phyloP scores from a whole-genome alignment of 2,329 filamentous ascomycete genomes.

The Hypoxylon sp. region DNA sequence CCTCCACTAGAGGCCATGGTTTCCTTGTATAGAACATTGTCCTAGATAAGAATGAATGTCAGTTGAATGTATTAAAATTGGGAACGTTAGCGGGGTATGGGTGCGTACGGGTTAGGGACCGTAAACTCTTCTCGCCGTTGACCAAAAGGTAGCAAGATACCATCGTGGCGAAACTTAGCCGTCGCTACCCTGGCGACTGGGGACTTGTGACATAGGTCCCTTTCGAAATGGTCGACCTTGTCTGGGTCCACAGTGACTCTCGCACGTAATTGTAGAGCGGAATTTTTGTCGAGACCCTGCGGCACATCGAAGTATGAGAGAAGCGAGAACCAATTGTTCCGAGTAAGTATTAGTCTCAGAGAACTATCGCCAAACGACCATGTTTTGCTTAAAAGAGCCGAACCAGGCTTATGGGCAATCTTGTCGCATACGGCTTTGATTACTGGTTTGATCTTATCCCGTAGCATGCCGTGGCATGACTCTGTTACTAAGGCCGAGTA shows the following conservation, averaged over 20 bases:
- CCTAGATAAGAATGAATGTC: neutral
- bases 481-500: slow-evolving; percentile 34
- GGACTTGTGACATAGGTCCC: slow-evolving; percentile 6
- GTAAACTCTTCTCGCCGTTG: slow-evolving; percentile 23
- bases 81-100: neutral
- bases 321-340: slow-evolving; percentile 32
- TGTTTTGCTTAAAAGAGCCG: slow-evolving; percentile 25
- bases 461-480: slow-evolving; percentile 13
- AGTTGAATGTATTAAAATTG: neutral
- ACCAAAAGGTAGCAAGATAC: slow-evolving; percentile 41
- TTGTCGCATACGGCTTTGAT: slow-evolving; percentile 39
- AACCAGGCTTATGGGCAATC: slow-evolving; percentile 20
- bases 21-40: slow-evolving; percentile 16
- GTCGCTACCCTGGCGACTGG: slow-evolving; percentile 15
- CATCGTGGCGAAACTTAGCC: slow-evolving; percentile 32
- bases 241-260: slow-evolving; percentile 14
- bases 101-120: slow-evolving; percentile 39
- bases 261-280: slow-evolving; percentile 15
- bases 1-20: slow-evolving; percentile 32
- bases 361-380: slow-evolving; percentile 36
- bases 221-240: slow-evolving; percentile 25
- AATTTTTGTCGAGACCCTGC: slow-evolving; percentile 16
- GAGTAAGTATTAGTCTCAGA: slow-evolving; percentile 31
- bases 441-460: slow-evolving; percentile 21
- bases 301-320: slow-evolving; percentile 32